phyloP scores from a whole-genome alignment of 495 filamentous ascomycete genomes.

The Penicillium egyptiacum region DNA sequence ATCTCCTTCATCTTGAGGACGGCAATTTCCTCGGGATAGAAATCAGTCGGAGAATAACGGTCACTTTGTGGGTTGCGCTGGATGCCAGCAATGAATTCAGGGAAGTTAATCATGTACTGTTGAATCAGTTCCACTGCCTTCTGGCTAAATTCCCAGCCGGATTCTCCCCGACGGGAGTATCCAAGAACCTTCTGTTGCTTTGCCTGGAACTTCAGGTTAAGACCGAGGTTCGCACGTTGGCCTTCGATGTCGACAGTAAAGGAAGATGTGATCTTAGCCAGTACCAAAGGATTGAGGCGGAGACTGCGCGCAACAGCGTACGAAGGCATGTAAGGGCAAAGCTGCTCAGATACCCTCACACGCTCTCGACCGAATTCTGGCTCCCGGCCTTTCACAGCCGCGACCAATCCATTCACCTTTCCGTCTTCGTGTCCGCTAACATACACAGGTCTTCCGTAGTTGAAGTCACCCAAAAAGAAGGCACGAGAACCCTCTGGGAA shows the following conservation, averaged over 20 bases:
- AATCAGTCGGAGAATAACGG: conserved; percentile 77
- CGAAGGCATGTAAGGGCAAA: conserved; percentile 77
- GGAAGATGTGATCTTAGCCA: conserved; percentile 94
- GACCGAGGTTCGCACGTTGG: conserved; percentile 78
- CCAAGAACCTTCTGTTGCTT: conserved; percentile 95
- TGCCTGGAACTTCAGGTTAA: conserved; percentile 96
- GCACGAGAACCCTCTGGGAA: conserved; percentile 78
- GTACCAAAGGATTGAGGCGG: conserved; percentile 75
- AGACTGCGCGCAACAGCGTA: conserved; percentile 81
- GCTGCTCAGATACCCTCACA: conserved; percentile 62
- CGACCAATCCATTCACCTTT: conserved; percentile 75
- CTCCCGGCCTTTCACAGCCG: conserved; percentile 65
- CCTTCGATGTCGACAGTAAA: conserved; percentile 81
- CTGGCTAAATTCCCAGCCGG: conserved; percentile 92
- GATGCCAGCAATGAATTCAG: conserved; percentile 88
- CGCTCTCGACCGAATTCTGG: conserved; percentile 77
- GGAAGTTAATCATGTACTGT: conserved; percentile 91
- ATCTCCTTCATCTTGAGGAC: conserved; percentile 74
- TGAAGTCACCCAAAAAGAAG: conserved; percentile 96
- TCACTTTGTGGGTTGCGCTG: conserved; percentile 72
- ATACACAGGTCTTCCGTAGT: conserved; percentile 86
- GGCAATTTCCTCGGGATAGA: conserved; percentile 71
- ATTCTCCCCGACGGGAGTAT: conserved; percentile 79
- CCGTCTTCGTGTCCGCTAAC: conserved; percentile 71
- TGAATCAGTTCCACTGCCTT: conserved; percentile 77